Percentiles rank a stretch among this genome's conserved stretches.
phyloP scores from a whole-genome alignment of 768 basidiomycete species.

The Dentipellis sp. region DNA sequence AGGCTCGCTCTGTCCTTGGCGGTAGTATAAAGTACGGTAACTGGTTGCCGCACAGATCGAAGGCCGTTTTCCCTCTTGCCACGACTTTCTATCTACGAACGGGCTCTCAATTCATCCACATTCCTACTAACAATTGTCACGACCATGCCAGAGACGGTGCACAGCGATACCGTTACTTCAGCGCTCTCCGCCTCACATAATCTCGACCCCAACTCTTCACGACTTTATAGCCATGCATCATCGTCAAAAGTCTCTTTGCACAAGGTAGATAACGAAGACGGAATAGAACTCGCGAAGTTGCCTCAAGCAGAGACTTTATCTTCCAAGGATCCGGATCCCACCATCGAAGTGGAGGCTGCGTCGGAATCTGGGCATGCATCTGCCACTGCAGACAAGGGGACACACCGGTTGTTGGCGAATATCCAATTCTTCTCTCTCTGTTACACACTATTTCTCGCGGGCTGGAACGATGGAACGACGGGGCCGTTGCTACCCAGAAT shows the following conservation, averaged over 20 bases:
- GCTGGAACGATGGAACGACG: slow-evolving; percentile 33
- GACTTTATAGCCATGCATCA: neutral
- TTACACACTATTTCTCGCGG: neutral
- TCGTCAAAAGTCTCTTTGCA: neutral
- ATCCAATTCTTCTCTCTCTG: neutral
- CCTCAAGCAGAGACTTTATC: neutral
- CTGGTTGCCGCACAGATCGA: too few relatives aligned
- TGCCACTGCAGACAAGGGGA: neutral
- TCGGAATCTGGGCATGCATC: neutral
- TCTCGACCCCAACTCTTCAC: neutral
- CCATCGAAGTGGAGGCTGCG: neutral
- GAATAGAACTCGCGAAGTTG: neutral
- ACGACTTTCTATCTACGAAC: too few relatives aligned
- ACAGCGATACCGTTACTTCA: neutral
- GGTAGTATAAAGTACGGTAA: too few relatives aligned
- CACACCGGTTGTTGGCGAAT: neutral
- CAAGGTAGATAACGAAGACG: neutral
- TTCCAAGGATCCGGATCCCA: neutral
- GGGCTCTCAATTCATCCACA: too few relatives aligned
- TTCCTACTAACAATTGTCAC: too few relatives aligned
- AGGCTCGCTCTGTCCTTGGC: too few relatives aligned
- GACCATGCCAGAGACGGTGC: neutral
- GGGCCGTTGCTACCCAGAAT: slow-evolving; percentile 72
- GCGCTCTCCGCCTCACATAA: neutral
- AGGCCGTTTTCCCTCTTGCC: too few relatives aligned